Percentiles rank a stretch among this genome's conserved stretches.
phyloP scores from a whole-genome alignment of 768 basidiomycete species.

The Coprinopsis marcescibilis region DNA sequence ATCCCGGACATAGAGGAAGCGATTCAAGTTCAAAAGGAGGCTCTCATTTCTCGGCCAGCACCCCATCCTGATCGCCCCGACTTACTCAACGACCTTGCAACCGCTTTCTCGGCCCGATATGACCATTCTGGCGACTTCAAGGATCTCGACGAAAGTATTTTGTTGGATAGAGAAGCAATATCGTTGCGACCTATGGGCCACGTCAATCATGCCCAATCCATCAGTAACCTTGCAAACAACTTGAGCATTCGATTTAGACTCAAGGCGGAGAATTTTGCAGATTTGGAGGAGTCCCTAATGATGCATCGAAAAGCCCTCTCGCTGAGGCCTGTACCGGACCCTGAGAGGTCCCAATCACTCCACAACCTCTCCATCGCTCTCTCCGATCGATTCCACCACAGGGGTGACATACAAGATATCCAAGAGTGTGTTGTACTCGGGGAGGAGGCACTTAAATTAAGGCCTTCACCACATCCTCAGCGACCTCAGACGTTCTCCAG shows the following conservation, averaged over 20 bases:
- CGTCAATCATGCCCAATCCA: neutral
- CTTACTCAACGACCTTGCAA: neutral
- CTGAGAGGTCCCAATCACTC: too few species aligned
- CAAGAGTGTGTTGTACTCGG: neutral
- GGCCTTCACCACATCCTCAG: neutral
- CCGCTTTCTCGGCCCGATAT: neutral
- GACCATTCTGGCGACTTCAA: neutral
- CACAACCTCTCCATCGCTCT: neutral
- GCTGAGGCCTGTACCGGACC: too few species aligned
- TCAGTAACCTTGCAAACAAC: neutral
- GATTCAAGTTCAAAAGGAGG: neutral
- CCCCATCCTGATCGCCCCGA: neutral
- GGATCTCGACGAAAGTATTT: neutral
- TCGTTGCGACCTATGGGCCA: neutral
- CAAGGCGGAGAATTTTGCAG: too few species aligned
- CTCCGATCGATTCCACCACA: neutral
- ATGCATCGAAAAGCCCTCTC: constrained; percentile 4
- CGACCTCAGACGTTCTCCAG: neutral
- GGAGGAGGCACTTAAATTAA: neutral
- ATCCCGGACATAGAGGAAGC: neutral
- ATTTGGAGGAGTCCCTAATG: neutral
- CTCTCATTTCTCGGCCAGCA: neutral
- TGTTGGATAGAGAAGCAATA: neutral
- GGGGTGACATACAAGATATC: neutral
- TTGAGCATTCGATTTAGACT: too few species aligned